Conservation (phyloP, 768 basidiomycete species). For the Kwoniella sp. region DNA sequence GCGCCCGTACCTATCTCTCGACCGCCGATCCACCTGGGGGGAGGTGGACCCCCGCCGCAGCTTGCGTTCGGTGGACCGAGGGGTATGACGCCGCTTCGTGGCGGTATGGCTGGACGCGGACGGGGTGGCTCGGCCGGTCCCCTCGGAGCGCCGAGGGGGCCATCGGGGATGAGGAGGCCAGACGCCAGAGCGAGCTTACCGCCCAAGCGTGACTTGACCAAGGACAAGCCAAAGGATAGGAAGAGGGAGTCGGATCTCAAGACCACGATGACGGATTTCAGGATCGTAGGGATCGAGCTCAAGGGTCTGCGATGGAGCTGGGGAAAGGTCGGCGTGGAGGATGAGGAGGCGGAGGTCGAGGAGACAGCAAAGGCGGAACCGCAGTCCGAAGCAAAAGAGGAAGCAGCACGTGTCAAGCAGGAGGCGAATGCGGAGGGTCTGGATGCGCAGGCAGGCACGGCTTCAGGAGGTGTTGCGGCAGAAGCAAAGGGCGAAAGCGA, state of each 20-base stretch:
- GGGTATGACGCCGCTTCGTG: slow-evolving; percentile 9
- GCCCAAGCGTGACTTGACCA: slow-evolving; percentile 1
- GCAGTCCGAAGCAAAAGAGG: slow-evolving; percentile 4
- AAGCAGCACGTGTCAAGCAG: slow-evolving; percentile 1
- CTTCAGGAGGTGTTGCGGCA: background rate
- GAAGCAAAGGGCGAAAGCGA: slow-evolving; percentile 44
- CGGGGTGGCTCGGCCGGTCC: slow-evolving; percentile 14
- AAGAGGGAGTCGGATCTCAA: slow-evolving; percentile 51
- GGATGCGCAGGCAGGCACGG: slow-evolving; percentile 22
- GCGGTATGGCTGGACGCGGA: slow-evolving; percentile 15
- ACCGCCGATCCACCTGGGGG: slow-evolving; percentile 37
- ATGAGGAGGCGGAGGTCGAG: slow-evolving; percentile 13
- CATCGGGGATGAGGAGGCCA: slow-evolving; percentile 17
- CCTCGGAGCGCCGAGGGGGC: slow-evolving; percentile 24
- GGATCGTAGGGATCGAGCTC: slow-evolving; percentile 85
- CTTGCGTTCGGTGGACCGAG: slow-evolving; percentile 6
- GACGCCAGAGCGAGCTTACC: background rate
- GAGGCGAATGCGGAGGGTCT: slow-evolving; percentile 14
- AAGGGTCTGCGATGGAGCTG: slow-evolving; percentile 79
- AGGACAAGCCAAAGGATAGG: slow-evolving; percentile 21
- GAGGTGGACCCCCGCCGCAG: slow-evolving; percentile 27
- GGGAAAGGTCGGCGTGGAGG: slow-evolving; percentile 55
- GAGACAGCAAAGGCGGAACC: background rate
- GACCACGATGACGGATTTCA: slow-evolving; percentile 95
- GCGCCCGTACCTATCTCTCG: slow-evolving; percentile 17